Evolutionary conservation across 1,139 yeast genomes (phyloP).

Genomic region (Geotrichum candidum): DNA sequence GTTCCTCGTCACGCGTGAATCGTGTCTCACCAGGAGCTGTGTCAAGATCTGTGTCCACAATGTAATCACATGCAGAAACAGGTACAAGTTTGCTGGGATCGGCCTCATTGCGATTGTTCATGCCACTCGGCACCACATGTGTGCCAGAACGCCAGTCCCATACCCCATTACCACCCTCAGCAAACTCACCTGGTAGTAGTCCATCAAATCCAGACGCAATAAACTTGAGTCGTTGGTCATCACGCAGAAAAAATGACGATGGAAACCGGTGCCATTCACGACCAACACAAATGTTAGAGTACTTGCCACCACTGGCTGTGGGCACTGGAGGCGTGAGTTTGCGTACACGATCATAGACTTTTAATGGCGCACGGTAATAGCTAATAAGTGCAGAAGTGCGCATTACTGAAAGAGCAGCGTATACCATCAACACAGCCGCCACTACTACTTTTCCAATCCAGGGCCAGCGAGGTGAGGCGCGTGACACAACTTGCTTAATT

Average conservation of each 20-base stretch:
- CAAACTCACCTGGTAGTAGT: conserved; percentile 79
- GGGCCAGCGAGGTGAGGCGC: background rate
- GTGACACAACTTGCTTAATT: background rate
- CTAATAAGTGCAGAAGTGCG: conserved; percentile 33
- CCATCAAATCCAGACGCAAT: conserved; percentile 80
- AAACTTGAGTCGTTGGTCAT: conserved; percentile 55
- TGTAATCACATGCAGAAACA: conserved; percentile 31
- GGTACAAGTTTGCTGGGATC: conserved; percentile 28
- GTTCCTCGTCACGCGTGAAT: conserved; percentile 23
- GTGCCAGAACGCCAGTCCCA: conserved; percentile 21
- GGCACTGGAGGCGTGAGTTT: background rate
- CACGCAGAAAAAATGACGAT: conserved; percentile 71
- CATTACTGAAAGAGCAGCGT: conserved; percentile 24
- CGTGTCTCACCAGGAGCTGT: conserved; percentile 26
- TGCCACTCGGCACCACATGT: conserved; percentile 49
- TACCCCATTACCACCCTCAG: conserved; percentile 37
- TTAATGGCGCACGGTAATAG: conserved; percentile 37
- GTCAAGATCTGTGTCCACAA: conserved; percentile 32
- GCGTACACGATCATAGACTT: conserved; percentile 25
- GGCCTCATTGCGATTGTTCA: conserved; percentile 64
- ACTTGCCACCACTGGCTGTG: conserved; percentile 35
- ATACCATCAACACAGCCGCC: conserved; percentile 1
- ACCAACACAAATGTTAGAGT: conserved; percentile 66
- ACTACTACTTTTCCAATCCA: background rate
- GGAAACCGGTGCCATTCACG: conserved; percentile 96